Evolutionary conservation across 768 basidiomycete species (phyloP).

Genomic region (Pisolithus tinctorius): DNA sequence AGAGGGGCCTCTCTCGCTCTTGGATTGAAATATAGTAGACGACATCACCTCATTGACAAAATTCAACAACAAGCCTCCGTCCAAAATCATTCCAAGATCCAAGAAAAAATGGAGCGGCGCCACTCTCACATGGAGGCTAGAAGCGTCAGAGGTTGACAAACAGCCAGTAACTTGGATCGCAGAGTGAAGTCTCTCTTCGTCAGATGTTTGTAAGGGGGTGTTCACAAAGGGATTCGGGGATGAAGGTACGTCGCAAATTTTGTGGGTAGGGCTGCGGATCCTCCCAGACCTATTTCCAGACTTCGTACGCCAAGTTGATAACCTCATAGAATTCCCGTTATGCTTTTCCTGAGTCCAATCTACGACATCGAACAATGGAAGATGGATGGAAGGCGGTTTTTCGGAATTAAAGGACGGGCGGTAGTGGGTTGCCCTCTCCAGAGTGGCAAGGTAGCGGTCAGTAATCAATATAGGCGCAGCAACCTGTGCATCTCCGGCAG

Average conservation of each 20-base stretch:
- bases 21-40: slow-evolving; percentile 9
- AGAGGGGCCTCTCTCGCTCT: background rate
- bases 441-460: slow-evolving; percentile 57
- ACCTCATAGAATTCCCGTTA: slow-evolving; percentile 38
- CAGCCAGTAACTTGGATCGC: slow-evolving; percentile 15
- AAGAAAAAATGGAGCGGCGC: slow-evolving; percentile 72
- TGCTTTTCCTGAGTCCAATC: slow-evolving; percentile 55
- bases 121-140: slow-evolving; percentile 31
- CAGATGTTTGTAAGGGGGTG: slow-evolving; percentile 11
- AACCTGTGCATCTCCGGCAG: slow-evolving; percentile 14
- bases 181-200: slow-evolving; percentile 8
- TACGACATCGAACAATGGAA: slow-evolving; percentile 52
- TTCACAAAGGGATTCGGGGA: slow-evolving; percentile 13
- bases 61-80: slow-evolving; percentile 31
- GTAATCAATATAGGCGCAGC: slow-evolving; percentile 69
- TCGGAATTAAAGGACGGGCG: slow-evolving; percentile 32
- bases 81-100: slow-evolving; percentile 48
- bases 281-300: slow-evolving; percentile 19
- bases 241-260: slow-evolving; percentile 8
- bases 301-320: slow-evolving; percentile 59
- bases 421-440: slow-evolving; percentile 42
- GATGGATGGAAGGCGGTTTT: slow-evolving; percentile 15
- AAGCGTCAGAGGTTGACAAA: background rate
- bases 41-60: slow-evolving; percentile 44
- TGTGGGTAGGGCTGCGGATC: slow-evolving; percentile 14